Evolutionary conservation across 257 asterid genomes (phyloP).

Genomic region (Penstemon eatonii): DNA sequence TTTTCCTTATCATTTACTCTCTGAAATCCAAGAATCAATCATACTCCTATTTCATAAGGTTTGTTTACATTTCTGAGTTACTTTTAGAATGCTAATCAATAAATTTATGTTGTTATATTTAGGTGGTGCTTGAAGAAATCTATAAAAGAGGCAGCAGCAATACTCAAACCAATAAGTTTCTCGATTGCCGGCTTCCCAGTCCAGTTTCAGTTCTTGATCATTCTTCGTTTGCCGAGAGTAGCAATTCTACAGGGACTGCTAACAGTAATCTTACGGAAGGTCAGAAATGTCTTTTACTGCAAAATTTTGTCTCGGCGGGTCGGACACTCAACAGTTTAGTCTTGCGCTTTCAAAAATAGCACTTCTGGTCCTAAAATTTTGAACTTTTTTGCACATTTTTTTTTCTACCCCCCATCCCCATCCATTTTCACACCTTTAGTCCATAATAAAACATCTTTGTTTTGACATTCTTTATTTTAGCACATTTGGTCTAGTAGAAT

Average conservation of each 20-base stretch:
- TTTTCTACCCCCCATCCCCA: no score
- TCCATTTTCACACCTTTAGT: no score
- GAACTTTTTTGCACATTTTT: no score
- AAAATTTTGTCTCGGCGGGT: no score
- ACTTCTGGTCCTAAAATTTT: no score
- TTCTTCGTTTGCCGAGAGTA: constrained; percentile 44
- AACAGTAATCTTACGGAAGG: constrained; percentile 60
- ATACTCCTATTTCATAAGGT: not conserved
- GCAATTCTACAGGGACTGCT: constrained; percentile 47
- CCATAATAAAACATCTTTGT: no score
- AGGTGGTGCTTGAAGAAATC: constrained; percentile 46
- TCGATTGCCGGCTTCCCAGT: constrained; percentile 49
- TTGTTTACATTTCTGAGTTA: constrained; percentile 3
- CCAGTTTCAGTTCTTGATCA: constrained; percentile 57
- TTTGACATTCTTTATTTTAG: no score
- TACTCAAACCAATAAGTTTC: constrained; percentile 37
- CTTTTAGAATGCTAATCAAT: constrained; percentile 6
- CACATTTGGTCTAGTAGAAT: no score
- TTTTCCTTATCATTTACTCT: no score
- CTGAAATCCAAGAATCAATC: no score
- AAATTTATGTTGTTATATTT: not conserved
- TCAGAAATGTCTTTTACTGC: constrained; percentile 24
- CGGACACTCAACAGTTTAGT: no score
- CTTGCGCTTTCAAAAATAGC: no score
- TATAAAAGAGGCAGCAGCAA: constrained; percentile 33